phyloP scores from a whole-genome alignment of 2,329 filamentous ascomycete genomes.

The Cladosporium sp. region DNA sequence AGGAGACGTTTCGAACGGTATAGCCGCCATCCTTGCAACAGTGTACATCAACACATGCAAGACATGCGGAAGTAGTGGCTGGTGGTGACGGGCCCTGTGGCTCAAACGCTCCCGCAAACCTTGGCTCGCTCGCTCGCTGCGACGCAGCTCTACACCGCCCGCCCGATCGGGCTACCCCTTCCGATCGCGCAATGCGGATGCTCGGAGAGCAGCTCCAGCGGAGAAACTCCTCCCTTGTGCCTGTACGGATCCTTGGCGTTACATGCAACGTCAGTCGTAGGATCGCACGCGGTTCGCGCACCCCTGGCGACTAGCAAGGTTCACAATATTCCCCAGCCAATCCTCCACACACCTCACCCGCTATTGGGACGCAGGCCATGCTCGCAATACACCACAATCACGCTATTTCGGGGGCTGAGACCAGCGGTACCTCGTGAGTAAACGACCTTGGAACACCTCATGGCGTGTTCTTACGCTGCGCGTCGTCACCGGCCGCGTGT shows the following conservation, averaged over 20 bases:
- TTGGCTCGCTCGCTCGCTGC: neutral
- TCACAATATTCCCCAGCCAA: conserved; percentile 1
- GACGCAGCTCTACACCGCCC: conserved; percentile 2
- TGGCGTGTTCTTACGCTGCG: neutral
- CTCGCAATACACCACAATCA: neutral
- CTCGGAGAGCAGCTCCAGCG: neutral
- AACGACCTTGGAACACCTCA: neutral
- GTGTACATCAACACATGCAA: neutral
- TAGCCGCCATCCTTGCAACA: neutral
- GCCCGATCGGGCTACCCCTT: neutral
- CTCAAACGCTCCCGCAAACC: neutral
- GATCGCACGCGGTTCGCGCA: neutral
- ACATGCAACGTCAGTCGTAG: conserved; percentile 7
- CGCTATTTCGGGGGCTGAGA: conserved; percentile 11
- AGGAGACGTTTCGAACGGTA: neutral
- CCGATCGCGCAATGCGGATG: neutral
- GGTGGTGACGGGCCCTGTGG: neutral
- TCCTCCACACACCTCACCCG: conserved; percentile 7
- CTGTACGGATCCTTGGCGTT: neutral
- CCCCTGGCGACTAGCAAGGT: neutral
- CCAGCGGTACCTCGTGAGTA: neutral
- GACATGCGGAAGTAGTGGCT: neutral
- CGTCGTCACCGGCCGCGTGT: neutral
- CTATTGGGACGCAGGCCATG: neutral
- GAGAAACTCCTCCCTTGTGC: neutral